These are phyloP conservation scores for Yarrowia bubula DNA, from an alignment of 805 yeast species.

Conservation along the genomic window DNA sequence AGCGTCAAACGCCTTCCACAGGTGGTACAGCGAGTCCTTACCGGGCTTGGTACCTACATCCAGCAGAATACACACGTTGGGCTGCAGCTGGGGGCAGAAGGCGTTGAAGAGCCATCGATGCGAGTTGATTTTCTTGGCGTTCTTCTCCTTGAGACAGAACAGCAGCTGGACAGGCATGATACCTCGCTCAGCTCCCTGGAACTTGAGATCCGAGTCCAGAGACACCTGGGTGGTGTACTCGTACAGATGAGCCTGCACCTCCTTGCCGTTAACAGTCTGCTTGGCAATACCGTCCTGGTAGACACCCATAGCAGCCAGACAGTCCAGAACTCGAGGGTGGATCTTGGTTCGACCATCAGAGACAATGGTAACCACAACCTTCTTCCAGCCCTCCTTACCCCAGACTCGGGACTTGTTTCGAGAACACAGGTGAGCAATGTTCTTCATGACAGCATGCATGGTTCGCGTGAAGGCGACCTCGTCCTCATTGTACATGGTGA, in stretches of 20 bases:
- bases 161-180: conserved; percentile 92
- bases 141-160: conserved; percentile 88
- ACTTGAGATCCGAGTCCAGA: conserved; percentile 81
- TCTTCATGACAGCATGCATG: conserved; percentile 89
- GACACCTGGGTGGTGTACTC: conserved; percentile 96
- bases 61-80: conserved; percentile 80
- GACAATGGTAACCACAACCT: conserved; percentile 85
- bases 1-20: conserved; percentile 96
- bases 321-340: conserved; percentile 77
- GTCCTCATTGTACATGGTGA: conserved; percentile 97
- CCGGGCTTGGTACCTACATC: conserved; percentile 99
- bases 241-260: conserved; percentile 89
- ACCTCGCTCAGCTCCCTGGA: conserved; percentile 85
- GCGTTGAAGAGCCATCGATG: conserved; percentile 98
- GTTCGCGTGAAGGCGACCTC: conserved; percentile 88
- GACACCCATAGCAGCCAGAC: conserved; percentile 90
- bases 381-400: conserved; percentile 98
- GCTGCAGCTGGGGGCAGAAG: conserved; percentile 85
- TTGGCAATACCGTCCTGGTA: conserved; percentile 97
- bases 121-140: conserved; percentile 90
- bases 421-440: conserved; percentile 80
- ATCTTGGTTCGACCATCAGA: conserved; percentile 94
- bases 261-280: conserved; percentile 85
- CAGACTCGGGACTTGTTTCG: conserved; percentile 81
- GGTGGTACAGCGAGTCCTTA: conserved; percentile 77